These are phyloP conservation scores for Aspergillus alliaceus DNA, from an alignment of 2,329 filamentous ascomycete genomes.

Conservation along the genomic window DNA sequence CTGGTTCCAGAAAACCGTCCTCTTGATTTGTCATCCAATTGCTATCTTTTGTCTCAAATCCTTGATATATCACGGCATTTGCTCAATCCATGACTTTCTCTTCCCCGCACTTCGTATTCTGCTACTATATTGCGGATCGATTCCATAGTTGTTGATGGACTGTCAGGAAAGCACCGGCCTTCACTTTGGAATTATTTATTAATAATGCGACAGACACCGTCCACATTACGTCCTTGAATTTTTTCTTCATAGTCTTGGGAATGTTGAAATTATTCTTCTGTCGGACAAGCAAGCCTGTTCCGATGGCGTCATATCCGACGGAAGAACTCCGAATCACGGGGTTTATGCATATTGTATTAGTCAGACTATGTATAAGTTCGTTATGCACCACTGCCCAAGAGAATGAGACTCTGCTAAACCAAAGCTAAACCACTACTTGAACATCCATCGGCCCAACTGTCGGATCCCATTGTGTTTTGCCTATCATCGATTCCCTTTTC, in stretches of 20 bases:
- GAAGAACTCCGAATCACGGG: background rate
- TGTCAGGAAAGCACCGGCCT: background rate
- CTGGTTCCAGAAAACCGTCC: too few relatives aligned
- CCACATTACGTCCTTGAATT: too few relatives aligned
- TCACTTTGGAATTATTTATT: too few relatives aligned
- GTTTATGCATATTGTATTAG: too few relatives aligned
- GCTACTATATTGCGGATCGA: background rate
- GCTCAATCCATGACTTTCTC: background rate
- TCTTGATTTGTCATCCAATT: slow-evolving; percentile 11
- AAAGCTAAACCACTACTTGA: too few relatives aligned
- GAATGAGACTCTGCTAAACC: background rate
- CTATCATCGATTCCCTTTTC: background rate
- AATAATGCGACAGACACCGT: too few relatives aligned
- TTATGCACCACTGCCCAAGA: too few relatives aligned
- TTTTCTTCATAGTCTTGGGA: too few relatives aligned
- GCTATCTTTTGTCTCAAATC: background rate
- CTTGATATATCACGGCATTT: background rate
- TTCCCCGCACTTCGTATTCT: slow-evolving; percentile 1
- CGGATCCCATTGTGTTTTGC: background rate
- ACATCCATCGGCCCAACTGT: background rate
- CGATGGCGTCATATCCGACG: too few relatives aligned
- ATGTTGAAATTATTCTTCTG: background rate
- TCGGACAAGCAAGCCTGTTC: too few relatives aligned
- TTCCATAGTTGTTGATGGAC: background rate
- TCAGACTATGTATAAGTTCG: too few relatives aligned